Base-by-base conservation (phyloP, 2,329 filamentous ascomycete species). In the Aspergillus latus region DNA sequence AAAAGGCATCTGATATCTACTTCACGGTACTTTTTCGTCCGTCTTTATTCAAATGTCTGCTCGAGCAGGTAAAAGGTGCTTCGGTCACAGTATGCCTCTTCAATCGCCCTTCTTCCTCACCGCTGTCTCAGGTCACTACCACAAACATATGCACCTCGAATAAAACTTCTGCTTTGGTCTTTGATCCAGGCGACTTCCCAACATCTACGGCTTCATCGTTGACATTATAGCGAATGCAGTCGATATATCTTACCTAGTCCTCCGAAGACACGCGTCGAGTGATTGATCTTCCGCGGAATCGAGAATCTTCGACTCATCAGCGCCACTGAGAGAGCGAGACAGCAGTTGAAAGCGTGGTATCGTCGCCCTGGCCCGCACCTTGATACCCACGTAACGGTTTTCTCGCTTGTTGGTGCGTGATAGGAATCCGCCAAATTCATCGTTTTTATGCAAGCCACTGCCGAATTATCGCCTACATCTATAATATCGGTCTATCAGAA, bases 391-490 rank as follows among this genome's bases (percentile, higher is more conserved):
- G 93, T 90, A 62, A 97, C 93, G 62, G 93, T 93, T 83, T 97
- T 93, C 79, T 97, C 93, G 59, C 93, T 93, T 49, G 90, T 96
- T 55, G 93, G 97, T 75, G 97, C 80, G 80, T 97, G 93, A 81
- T 93, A 97, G 87, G 21, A 97, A 97, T 77, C 93, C 93, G 68
- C 93, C 89, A 68, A 97, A 96, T 83, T 97, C 96, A 85, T 96
- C 96, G 81, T 97, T 92, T 82, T 97, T 97, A 88, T 97, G 97
- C 70, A 97, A 82, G 72, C 90, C 85, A 76, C 97, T 93, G 79
- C 93, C 90, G 61, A 21, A 3, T 21, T 21, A 21, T 21, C 21
- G 21, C 21, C 21, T 21, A 21, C 21, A 21, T 21, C 21, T 21
- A 21, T 21, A 21, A 3, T 21, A 21, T 21, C 21, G 21, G 21